Evolutionary conservation across 768 basidiomycete species (phyloP).

Genomic region (Calocera cornea): DNA sequence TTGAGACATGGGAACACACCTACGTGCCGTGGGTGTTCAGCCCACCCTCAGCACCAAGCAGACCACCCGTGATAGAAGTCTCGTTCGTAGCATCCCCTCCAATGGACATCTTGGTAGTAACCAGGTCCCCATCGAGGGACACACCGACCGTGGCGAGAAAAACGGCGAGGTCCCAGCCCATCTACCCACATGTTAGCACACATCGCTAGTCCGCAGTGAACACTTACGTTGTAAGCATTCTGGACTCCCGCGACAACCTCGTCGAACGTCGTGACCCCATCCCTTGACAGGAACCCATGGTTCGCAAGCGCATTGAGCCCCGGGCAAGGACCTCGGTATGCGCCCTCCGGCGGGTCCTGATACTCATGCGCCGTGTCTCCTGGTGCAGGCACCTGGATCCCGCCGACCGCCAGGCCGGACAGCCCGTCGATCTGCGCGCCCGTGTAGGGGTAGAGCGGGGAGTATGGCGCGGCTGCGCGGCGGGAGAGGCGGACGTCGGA

Average conservation of each 20-base stretch:
- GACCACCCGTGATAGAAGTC: neutral
- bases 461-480: too few relatives aligned
- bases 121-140: conserved; percentile 12
- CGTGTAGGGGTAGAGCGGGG: too few relatives aligned
- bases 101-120: conserved; percentile 9
- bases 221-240: conserved; percentile 11
- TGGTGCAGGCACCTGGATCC: conserved; percentile 3
- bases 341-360: conserved; percentile 10
- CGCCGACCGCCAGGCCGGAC: conserved; percentile 6
- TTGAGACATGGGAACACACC: neutral
- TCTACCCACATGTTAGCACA: too few relatives aligned
- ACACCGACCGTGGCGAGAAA: conserved; percentile 11
- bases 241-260: conserved; percentile 10
- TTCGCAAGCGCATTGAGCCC: conserved; percentile 2
- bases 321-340: conserved; percentile 13
- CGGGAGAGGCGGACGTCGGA: too few relatives aligned
- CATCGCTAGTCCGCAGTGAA: too few relatives aligned
- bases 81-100: conserved; percentile 12
- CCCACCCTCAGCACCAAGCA: neutral
- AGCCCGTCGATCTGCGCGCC: conserved; percentile 11
- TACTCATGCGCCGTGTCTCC: conserved; percentile 9
- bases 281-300: conserved; percentile 6
- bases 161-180: too few relatives aligned
- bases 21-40: neutral
- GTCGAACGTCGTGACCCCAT: conserved; percentile 11